A percentile compares a stretch with the other conserved stretches of the same genome.
These are phyloP conservation scores for Aspergillus asperescens DNA, from an alignment of 495 filamentous ascomycete species.

Conservation along the genomic window DNA sequence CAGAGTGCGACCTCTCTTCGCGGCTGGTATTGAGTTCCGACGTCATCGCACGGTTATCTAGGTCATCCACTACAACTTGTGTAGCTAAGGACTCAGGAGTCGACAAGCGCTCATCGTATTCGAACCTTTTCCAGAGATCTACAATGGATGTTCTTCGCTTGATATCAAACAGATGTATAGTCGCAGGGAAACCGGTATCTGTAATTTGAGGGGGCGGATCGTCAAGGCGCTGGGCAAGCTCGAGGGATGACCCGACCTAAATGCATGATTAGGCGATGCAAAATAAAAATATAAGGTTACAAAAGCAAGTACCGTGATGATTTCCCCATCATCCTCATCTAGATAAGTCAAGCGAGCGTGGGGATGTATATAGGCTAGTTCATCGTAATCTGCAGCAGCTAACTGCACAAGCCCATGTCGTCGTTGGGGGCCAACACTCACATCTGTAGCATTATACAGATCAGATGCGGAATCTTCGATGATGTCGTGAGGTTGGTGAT, in stretches of 20 bases:
- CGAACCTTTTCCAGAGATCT: slow-evolving; percentile 39
- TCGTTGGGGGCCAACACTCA: background rate
- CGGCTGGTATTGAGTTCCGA: slow-evolving; percentile 1
- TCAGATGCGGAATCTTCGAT: slow-evolving; percentile 5
- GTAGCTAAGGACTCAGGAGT: background rate
- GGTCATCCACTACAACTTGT: background rate
- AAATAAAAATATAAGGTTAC: background rate
- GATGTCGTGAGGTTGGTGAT: slow-evolving; percentile 12
- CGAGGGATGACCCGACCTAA: slow-evolving; percentile 48
- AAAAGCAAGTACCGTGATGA: slow-evolving; percentile 45
- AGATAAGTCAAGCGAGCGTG: slow-evolving; percentile 47
- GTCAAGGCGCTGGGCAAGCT: slow-evolving; percentile 47
- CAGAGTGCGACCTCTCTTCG: slow-evolving; percentile 3
- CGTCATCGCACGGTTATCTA: background rate
- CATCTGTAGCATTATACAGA: background rate
- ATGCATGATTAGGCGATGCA: slow-evolving; percentile 12
- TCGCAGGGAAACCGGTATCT: slow-evolving; percentile 17
- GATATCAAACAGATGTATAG: slow-evolving; percentile 47
- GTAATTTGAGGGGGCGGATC: slow-evolving; percentile 27
- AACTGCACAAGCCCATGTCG: slow-evolving; percentile 33
- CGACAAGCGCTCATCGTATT: slow-evolving; percentile 5
- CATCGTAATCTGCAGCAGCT: slow-evolving; percentile 44
- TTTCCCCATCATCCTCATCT: slow-evolving; percentile 51
- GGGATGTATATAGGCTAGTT: slow-evolving; percentile 44
- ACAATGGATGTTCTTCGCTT: slow-evolving; percentile 41